Base-by-base conservation (phyloP, 2,329 filamentous ascomycete species). In the Nakataea oryzae region DNA sequence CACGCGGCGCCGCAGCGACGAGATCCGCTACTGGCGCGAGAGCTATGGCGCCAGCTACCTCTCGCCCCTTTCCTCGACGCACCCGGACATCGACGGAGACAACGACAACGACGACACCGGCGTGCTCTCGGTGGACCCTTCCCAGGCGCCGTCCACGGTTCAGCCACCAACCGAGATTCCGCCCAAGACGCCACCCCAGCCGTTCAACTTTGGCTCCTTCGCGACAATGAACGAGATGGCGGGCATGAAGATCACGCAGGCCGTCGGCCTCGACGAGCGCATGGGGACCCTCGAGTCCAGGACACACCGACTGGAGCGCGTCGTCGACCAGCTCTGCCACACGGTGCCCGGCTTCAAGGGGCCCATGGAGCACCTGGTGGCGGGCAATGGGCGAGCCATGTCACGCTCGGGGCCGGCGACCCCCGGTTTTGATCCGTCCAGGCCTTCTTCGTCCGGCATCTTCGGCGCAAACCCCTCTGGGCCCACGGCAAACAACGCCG, bases 1-100 rank as follows among this genome's bases (percentile, higher is more conserved):
- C 29, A 21, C 71, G 4, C 78, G 84, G 56, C 79, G 83, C 47
- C 79, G 84, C 32, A 87, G 83, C 68, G 83, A 85, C 62, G 85
- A 88, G 70, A 86, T 87, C 54, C 80, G 82, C 14, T 85, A 84
- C 67, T 87, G 85, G 84, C 78, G 85, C 64, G 80, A 83, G 67
- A 86, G 84, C 64, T 84, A 85, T 65, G 80, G 79, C 57, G 77
- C 54, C 29, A 62, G 76, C 1, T 74, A 80, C 60, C 69, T 79
- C 62, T 85, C 83, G 8, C 81, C 82, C 0, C 71, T 80, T 34
- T 81, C 81, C 4, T 82, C 81, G 9, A 58, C 29, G 17, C 32
- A 63, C 11, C 59, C 59, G 17, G 57, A 58, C 11, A 58, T 24
- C n/a, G 61, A 64, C n/a, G 54, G 66, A 26, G 69, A 69, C 58